Base-by-base conservation (phyloP, 2,329 filamentous ascomycete species). In the Calonectria ilicicola region DNA sequence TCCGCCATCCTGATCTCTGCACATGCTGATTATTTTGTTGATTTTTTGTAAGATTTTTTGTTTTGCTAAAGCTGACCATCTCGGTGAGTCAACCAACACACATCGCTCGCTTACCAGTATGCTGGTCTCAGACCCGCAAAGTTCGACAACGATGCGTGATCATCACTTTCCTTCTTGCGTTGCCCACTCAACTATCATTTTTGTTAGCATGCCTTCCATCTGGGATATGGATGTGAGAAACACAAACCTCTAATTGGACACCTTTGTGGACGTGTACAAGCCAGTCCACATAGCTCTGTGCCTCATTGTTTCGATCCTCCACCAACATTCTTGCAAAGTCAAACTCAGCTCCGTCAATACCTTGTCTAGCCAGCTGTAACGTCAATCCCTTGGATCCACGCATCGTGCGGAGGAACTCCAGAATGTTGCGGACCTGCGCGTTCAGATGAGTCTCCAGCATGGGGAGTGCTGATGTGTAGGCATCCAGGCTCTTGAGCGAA, bases 201-300 rank as follows among this genome's bases (percentile, higher is more conserved):
- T 73, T 26, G 72, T 78, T 72, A 73, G 74, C 66, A 65, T 40
- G 15, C 12, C 27, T 5, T 23, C 73, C 21, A 40, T 15, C 42
- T 26, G 19, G n/a, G 9, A 56, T 4, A 29, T 21, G 17, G 27
- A 21, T 49, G 46, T 12, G 23, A 17, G 17, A 23, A 35, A 23
- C 27, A 84, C 89, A 85, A 83, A 93, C 91, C 90, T 99, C 97
- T 75, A 98, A 88, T 82, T 98, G 96, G 76, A 99, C 97, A 77
- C 94, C 93, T 79, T 96, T 93, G 85, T 99, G 97, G 74, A 98
- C 90, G 84, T 98, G 94, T 70, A 99, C 97, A 80, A 99, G 88
- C 97, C 97, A 99, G 85, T 99, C 97, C 40, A 98, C 97, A 84
- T 98, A 99, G 82, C 94, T 98, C 85, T 98, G 96, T 42, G 97